Evolutionary conservation across 257 asterid species (phyloP).

Genomic region (Penstemon newberryi): DNA sequence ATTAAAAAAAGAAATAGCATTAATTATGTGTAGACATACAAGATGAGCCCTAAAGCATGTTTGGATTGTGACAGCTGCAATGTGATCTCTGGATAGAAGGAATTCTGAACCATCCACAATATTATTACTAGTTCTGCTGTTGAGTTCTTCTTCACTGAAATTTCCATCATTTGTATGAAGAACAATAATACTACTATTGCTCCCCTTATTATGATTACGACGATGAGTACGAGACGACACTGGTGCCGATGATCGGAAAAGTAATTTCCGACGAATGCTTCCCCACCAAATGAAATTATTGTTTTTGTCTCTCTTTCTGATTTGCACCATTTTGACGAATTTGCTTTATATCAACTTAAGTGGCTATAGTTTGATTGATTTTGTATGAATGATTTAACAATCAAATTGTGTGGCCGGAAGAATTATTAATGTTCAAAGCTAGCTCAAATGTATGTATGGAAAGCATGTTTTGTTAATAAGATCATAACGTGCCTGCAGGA

Average conservation of each 20-base stretch:
- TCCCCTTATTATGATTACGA: background rate
- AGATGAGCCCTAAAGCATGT: constrained; percentile 74
- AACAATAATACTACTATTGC: constrained; percentile 21
- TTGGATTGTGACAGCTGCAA: constrained; percentile 74
- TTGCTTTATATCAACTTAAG: too few species aligned
- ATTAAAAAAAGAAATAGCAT: background rate
- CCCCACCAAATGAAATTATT: background rate
- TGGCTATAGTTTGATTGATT: too few species aligned
- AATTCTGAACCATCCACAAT: constrained; percentile 22
- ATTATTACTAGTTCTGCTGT: constrained; percentile 19
- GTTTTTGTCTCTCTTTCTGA: background rate
- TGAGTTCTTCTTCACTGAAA: constrained; percentile 32
- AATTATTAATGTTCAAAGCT: too few species aligned
- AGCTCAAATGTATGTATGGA: too few species aligned
- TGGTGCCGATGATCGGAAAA: background rate
- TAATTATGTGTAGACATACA: constrained; percentile 30
- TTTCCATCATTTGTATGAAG: constrained; percentile 14
- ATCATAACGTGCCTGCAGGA: too few species aligned
- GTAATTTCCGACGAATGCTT: background rate
- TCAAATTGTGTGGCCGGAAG: too few species aligned
- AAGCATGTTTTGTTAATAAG: too few species aligned
- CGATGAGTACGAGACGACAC: too few species aligned
- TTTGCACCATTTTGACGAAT: too few species aligned
- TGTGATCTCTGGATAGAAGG: constrained; percentile 46
- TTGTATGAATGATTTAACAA: too few species aligned